These are phyloP conservation scores for Inonotus hispidus DNA, from an alignment of 1,284 basidiomycete genomes.

Conservation along the genomic window DNA sequence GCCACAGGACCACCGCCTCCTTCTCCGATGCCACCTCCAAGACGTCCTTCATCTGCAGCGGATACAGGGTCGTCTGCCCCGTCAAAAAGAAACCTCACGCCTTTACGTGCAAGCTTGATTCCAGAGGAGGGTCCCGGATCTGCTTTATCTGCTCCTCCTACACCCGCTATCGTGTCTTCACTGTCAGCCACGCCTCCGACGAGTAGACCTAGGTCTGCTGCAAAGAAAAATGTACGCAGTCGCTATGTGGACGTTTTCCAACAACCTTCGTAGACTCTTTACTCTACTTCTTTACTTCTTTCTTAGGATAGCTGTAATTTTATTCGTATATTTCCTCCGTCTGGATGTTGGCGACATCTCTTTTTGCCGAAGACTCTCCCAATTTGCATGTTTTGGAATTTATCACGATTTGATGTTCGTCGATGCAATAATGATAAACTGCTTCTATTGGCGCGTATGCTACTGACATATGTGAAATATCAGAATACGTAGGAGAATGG, in stretches of 20 bases:
- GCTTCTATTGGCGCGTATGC: background rate
- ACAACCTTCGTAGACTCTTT: conserved; percentile 28
- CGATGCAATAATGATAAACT: background rate
- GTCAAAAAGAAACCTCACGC: conserved; percentile 44
- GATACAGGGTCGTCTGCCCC: conserved; percentile 46
- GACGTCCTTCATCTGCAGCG: conserved; percentile 57
- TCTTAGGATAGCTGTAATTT: conserved; percentile 10
- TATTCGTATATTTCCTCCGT: conserved; percentile 7
- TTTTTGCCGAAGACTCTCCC: too few species aligned
- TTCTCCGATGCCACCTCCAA: conserved; percentile 40
- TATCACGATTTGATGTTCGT: background rate
- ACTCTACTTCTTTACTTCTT: background rate
- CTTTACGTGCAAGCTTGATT: conserved; percentile 60
- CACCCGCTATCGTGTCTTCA: conserved; percentile 30
- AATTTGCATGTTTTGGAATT: background rate
- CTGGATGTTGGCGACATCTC: too few species aligned
- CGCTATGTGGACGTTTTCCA: conserved; percentile 87
- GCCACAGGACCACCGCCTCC: conserved; percentile 33
- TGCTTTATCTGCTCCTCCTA: conserved; percentile 26
- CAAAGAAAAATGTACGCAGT: conserved; percentile 70
- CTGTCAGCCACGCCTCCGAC: conserved; percentile 39
- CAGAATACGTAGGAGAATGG: conserved; percentile 47
- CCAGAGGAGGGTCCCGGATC: conserved; percentile 36
- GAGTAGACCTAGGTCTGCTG: conserved; percentile 54
- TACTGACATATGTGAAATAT: conserved; percentile 2